A percentile compares a stretch with the other conserved stretches of the same genome.
Conservation (phyloP, 2,329 filamentous ascomycete species). For the Rutstroemia sp. region DNA sequence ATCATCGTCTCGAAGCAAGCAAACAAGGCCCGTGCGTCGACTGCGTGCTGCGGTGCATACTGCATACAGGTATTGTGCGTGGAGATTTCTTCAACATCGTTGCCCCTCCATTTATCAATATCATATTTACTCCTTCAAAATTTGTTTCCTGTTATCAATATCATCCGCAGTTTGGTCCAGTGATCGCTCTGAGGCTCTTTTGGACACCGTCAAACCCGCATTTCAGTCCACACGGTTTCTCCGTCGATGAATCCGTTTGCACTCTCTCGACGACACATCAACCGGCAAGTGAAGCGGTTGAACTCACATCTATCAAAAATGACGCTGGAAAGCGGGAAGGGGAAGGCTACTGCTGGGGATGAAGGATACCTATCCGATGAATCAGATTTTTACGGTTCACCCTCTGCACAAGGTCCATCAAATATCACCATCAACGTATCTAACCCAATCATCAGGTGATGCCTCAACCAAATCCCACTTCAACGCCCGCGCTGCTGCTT, state of each 20-base stretch:
- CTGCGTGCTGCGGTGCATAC: not conserved
- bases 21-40: not conserved
- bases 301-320: not conserved
- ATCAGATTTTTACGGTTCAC: slow-evolving; percentile 49
- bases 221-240: no score
- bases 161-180: no score
- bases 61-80: no score
- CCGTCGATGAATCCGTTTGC: no score
- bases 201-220: no score
- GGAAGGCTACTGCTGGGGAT: not conserved
- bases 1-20: not conserved
- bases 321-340: slow-evolving; percentile 14
- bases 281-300: not conserved
- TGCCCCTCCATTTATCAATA: not conserved
- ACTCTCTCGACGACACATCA: not conserved
- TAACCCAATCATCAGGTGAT: slow-evolving; percentile 40
- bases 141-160: no score
- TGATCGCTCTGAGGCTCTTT: no score
- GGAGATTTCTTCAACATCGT: not conserved
- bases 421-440: slow-evolving; percentile 2
- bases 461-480: slow-evolving; percentile 41
- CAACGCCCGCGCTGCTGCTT: slow-evolving; percentile 41
- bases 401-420: not conserved
- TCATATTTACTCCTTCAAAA: no score
- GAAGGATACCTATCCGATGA: slow-evolving; percentile 32